These are phyloP conservation scores for Aspergillus brunneoviolaceus DNA, from an alignment of 2,329 filamentous ascomycete species.

Conservation along the genomic window DNA sequence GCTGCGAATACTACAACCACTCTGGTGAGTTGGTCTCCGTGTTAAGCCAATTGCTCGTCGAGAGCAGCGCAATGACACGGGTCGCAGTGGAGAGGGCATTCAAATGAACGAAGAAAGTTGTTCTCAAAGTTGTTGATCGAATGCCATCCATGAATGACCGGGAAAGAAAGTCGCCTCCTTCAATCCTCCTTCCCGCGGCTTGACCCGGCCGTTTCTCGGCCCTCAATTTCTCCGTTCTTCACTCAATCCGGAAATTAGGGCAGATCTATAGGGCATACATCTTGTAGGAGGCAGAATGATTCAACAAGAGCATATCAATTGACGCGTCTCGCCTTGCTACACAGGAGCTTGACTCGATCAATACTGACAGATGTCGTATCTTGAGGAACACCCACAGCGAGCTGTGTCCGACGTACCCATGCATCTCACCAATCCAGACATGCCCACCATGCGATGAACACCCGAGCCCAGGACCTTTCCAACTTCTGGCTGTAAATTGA, in stretches of 20 bases:
- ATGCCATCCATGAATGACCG: slow-evolving; percentile 9
- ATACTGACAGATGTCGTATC: not conserved
- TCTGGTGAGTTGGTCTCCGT: not conserved
- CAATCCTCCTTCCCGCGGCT: not conserved
- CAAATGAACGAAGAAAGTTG: slow-evolving; percentile 12
- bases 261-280: slow-evolving; percentile 3
- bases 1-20: not conserved
- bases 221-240: slow-evolving; percentile 1
- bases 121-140: not conserved
- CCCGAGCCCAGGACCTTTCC: not conserved
- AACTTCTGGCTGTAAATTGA: not conserved
- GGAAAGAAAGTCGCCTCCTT: not conserved
- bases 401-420: not conserved
- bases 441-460: not conserved
- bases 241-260: slow-evolving; percentile 4
- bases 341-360: not conserved
- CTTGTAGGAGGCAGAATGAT: not conserved
- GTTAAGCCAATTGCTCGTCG: slow-evolving; percentile 28
- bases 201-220: not conserved
- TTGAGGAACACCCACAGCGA: not conserved
- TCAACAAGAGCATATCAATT: not conserved
- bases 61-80: slow-evolving; percentile 27
- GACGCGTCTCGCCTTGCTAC: not conserved
- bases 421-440: not conserved
- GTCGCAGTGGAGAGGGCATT: slow-evolving; percentile 29